phyloP scores from a whole-genome alignment of 768 basidiomycete genomes.

The Chalciporus sphaerocephalus region DNA sequence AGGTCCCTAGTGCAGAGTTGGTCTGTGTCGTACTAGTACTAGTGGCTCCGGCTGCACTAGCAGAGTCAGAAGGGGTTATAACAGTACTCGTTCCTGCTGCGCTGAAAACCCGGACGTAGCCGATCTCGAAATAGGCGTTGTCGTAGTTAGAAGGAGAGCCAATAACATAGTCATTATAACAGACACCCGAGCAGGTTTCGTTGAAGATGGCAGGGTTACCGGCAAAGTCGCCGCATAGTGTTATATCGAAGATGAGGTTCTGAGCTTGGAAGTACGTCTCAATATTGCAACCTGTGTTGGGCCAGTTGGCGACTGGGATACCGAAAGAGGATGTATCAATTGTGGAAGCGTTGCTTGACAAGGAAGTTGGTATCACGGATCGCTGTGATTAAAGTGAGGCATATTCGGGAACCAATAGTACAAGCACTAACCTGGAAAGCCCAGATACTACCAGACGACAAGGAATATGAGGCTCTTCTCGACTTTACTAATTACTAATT shows the following conservation, averaged over 20 bases:
- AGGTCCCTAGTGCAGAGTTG: constrained; percentile 8
- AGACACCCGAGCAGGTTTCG: constrained; percentile 59
- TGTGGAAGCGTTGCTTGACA: constrained; percentile 47
- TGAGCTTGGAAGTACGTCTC: constrained; percentile 56
- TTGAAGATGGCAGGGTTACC: constrained; percentile 49
- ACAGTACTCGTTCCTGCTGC: constrained; percentile 27
- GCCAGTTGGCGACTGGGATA: constrained; percentile 67
- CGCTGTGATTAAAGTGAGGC: constrained; percentile 15
- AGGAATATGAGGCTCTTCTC: neutral
- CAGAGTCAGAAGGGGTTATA: constrained; percentile 20
- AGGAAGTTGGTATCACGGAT: constrained; percentile 41
- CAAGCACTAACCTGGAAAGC: constrained; percentile 26
- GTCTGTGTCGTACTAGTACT: constrained; percentile 4
- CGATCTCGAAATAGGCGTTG: constrained; percentile 70
- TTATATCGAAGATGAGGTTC: constrained; percentile 69
- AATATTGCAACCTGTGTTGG: constrained; percentile 50
- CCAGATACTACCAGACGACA: constrained; percentile 22
- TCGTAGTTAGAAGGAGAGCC: constrained; percentile 58
- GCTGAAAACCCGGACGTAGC: constrained; percentile 51
- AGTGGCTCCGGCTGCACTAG: constrained; percentile 10
- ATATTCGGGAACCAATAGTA: neutral
- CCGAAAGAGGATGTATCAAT: constrained; percentile 57
- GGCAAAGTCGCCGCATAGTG: constrained; percentile 55
- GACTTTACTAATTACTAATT: neutral
- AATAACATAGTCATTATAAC: constrained; percentile 69